Base-by-base conservation (phyloP, 805 yeast species). In the Kuraishia hungarica region DNA sequence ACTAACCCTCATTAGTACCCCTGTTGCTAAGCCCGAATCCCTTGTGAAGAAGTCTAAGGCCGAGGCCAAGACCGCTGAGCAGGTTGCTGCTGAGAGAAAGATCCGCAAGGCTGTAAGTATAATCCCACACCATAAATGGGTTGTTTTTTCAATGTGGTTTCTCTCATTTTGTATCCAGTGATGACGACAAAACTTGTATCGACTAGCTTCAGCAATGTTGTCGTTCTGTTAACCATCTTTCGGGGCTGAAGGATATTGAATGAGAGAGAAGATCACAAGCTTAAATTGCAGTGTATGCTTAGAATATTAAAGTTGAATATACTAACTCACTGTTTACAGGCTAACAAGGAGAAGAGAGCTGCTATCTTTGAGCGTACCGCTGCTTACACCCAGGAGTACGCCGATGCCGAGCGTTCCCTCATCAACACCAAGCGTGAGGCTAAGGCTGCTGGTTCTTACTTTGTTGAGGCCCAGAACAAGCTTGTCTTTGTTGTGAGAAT, bases 401-500 rank as follows among this genome's bases (percentile, higher is more conserved):
- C 81, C 69, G 90, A 87, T 68, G 89, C 93, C 73, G 96, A 89
- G 80, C 87, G 94, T 76, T 89, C 94, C 69, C 76, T 87, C 71
- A 77, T 87, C 73, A 80, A 81, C 57, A 96, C 96, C 71, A 86
- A 86, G 83, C 89, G 97, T 78, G 89, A 87, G 64, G 97, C 97
- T 67, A 89, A 87, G 83, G 92, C 93, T 76, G 79, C 84, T 72
- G 96, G 96, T 77, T 85, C 94, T 71, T 89, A 86, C 90, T 92
- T 85, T 83, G 96, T 90, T 70, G 90, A 85, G 72, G 97, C 96
- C 77, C 93, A 92, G 84, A 84, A 86, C 72, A 91, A 89, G 80
- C 87, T 92, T 72, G 96, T 89, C 65, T 90, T 92, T 77, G 96
- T 92, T 72, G 84, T 92, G 77, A 90, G 98, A 87, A 92, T 92